Evolutionary conservation across 1,284 basidiomycete genomes (phyloP).

Genomic region (Trichosporon sp.): DNA sequence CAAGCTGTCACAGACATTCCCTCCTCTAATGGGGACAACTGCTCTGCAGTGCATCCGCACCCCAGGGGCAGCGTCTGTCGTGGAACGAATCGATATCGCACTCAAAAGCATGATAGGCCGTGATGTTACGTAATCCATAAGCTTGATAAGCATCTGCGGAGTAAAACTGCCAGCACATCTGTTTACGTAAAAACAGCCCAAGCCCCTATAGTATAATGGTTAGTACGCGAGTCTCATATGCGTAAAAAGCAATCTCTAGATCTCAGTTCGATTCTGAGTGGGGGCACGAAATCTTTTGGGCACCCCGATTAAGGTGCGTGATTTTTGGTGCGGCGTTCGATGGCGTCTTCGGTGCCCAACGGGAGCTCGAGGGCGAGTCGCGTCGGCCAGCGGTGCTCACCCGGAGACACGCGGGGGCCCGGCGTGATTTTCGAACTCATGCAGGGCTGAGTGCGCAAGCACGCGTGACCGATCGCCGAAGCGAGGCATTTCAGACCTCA

Average conservation of each 20-base stretch:
- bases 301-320: background rate
- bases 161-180: background rate
- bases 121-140: too few species aligned
- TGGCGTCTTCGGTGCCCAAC: background rate
- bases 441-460: background rate
- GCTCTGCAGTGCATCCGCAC: too few species aligned
- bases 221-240: slow-evolving; percentile 18
- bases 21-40: too few species aligned
- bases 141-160: too few species aligned
- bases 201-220: slow-evolving; percentile 19
- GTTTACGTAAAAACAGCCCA: background rate
- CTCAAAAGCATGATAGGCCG: too few species aligned
- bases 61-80: too few species aligned
- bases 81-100: too few species aligned
- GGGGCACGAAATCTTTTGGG: slow-evolving; percentile 4
- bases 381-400: background rate
- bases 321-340: background rate
- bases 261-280: slow-evolving; percentile 21
- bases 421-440: background rate
- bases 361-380: background rate
- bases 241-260: background rate
- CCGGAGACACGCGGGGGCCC: background rate
- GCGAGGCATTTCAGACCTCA: background rate
- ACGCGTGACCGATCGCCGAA: slow-evolving; percentile 14
- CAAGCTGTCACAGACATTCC: too few species aligned